These are phyloP conservation scores for Diaporthe sp. DNA, from an alignment of 2,329 filamentous ascomycete species.

Conservation along the genomic window DNA sequence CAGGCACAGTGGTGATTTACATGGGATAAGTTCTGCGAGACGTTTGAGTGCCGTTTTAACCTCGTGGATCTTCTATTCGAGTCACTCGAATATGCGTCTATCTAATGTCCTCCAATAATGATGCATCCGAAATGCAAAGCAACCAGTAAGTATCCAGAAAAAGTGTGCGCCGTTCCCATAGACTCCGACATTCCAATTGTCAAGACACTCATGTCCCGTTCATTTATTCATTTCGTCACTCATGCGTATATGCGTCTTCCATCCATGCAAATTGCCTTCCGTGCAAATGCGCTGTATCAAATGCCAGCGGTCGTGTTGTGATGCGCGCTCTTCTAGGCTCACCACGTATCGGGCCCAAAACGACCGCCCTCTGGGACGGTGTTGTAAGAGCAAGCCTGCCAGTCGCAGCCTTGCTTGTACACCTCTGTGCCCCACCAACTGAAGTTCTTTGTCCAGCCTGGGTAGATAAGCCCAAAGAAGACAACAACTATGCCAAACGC, in stretches of 20 bases:
- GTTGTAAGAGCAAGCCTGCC: conserved; percentile 82
- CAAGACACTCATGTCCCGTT: not conserved
- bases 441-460: conserved; percentile 79
- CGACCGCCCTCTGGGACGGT: conserved; percentile 72
- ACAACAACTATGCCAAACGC: conserved; percentile 87
- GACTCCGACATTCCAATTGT: conserved; percentile 3
- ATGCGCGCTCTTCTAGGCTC: conserved; percentile 34
- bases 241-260: conserved; percentile 6
- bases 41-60: not conserved
- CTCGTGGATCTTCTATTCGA: conserved; percentile 18
- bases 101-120: conserved; percentile 14
- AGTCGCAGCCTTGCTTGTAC: conserved; percentile 88
- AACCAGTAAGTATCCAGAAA: conserved; percentile 14
- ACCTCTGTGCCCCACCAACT: conserved; percentile 92
- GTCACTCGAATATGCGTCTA: conserved; percentile 13
- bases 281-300: not conserved
- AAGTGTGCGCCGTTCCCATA: conserved; percentile 11
- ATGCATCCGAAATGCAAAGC: not conserved
- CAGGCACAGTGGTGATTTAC: not conserved
- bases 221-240: conserved; percentile 31
- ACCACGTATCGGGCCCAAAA: conserved; percentile 78
- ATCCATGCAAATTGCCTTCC: conserved; percentile 7
- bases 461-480: conserved; percentile 90
- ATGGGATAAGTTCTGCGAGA: not conserved
- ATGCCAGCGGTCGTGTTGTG: not conserved